Base-by-base conservation (phyloP, 331 rosid genomes). In the Malus hybrid region DNA sequence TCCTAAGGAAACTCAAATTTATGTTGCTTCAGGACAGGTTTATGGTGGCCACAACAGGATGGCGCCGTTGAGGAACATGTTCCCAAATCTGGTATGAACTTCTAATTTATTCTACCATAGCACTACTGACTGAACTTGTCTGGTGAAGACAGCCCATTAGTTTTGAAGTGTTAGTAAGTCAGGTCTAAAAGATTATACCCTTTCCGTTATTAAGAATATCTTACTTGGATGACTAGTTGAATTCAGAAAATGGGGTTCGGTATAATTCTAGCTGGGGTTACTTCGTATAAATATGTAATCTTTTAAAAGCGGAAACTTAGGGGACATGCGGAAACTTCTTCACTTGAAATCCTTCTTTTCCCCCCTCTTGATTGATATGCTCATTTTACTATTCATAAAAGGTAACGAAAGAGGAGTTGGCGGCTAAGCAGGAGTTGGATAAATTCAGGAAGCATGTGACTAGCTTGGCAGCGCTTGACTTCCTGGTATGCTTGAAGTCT, bases 11-110 rank as follows among this genome's bases (percentile, higher is more conserved):
- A 95, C 99, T 46, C 99, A 95, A 87, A 95, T 95, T 77, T 95
- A 95, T 75, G 99, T 95, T 65, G 99, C 98, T 79, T 95, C 99
- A 60, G 99, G 99, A 48, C 98, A 95, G 84, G 99, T 95, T 73
- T 95, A 95, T 71, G 99, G 99, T 68, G 99, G 99, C 72, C 98
- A 92, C 84, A 95, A 95, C 79, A 87, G 99, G 81, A 95, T 95
- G 99, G 99, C 97, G 4, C 93, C 99, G 3, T 86, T 95, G 66
- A 89, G 98, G 78, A 93, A 95, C 83, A 95, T 95, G 99, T 95
- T 90, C 78, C 98, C 98, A 1, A 89, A 90, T 88, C 87, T 95
- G 89, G 99, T 95, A 89, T 61, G 70, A 52, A 14, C 30, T 63
- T 13, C 18, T 33, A 5, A 18, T 30, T 61, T 22, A 3, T 30